A percentile compares a stretch with the other conserved stretches of the same genome.
Conservation (phyloP, 75 land plant genomes). For the Picea glauca region DNA sequence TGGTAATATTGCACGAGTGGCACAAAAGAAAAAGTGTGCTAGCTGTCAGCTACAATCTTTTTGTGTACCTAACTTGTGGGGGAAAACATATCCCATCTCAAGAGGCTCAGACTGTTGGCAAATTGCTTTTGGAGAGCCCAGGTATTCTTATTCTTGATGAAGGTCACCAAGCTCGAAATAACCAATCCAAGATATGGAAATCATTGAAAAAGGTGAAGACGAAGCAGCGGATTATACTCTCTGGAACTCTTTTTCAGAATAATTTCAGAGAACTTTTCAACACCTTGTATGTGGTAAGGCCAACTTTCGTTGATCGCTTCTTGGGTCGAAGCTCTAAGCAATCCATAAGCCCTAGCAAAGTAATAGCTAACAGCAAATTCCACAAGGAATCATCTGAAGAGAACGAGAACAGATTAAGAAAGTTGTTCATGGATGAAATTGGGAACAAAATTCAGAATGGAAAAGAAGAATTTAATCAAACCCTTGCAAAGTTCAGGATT, state of each 20-base stretch:
- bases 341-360: neutral
- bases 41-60: constrained; percentile 55
- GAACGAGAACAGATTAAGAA: constrained; percentile 9
- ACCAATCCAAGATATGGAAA: constrained; percentile 33
- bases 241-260: constrained; percentile 94
- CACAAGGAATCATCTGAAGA: constrained; percentile 1
- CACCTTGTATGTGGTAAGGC: constrained; percentile 58
- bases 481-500: constrained; percentile 27
- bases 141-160: constrained; percentile 76
- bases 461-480: constrained; percentile 19
- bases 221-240: constrained; percentile 59
- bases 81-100: neutral
- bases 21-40: constrained; percentile 34
- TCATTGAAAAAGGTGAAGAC: constrained; percentile 48
- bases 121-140: constrained; percentile 53
- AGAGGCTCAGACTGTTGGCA: constrained; percentile 14
- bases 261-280: constrained; percentile 79
- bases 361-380: neutral
- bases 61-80: constrained; percentile 34
- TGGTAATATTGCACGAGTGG: constrained; percentile 62
- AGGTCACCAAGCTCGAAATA: constrained; percentile 72
- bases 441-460: constrained; percentile 37
- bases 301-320: constrained; percentile 32
- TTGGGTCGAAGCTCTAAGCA: neutral
- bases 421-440: constrained; percentile 25